Evolutionary conservation across 1,284 basidiomycete genomes (phyloP).

Genomic region (Leccinum angustisporum): DNA sequence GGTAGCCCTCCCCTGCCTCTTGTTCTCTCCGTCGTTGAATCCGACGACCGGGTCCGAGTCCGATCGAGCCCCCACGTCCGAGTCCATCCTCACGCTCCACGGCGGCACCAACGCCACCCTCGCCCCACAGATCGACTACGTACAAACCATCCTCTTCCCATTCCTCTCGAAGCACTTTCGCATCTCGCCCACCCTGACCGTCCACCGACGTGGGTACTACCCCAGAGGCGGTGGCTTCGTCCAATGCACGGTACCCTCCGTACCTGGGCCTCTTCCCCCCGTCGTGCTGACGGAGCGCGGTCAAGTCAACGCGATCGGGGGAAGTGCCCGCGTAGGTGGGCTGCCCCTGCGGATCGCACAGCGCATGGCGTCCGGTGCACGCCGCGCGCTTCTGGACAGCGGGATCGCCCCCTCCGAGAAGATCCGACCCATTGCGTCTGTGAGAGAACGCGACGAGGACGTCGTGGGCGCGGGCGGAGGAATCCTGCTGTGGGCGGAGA

Average conservation of each 20-base stretch:
- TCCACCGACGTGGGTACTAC: slow-evolving; percentile 61
- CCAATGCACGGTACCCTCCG: slow-evolving; percentile 42
- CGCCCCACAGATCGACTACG: slow-evolving; percentile 74
- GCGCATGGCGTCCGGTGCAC: slow-evolving; percentile 55
- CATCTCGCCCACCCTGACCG: slow-evolving; percentile 43
- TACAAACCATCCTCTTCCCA: slow-evolving; percentile 59
- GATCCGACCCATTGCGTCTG: slow-evolving; percentile 39
- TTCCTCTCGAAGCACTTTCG: slow-evolving; percentile 60
- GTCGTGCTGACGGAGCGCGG: slow-evolving; percentile 56
- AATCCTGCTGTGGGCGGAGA: slow-evolving; percentile 69
- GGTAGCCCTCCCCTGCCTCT: slow-evolving; percentile 63
- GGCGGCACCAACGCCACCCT: slow-evolving; percentile 70
- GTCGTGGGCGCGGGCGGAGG: slow-evolving; percentile 63
- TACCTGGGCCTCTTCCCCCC: slow-evolving; percentile 42
- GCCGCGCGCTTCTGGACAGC: slow-evolving; percentile 36
- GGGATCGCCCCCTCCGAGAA: slow-evolving; percentile 23
- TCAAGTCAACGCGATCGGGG: slow-evolving; percentile 46
- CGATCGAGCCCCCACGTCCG: slow-evolving; percentile 1
- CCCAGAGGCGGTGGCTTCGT: slow-evolving; percentile 70
- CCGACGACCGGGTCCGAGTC: neutral
- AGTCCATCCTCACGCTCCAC: slow-evolving; percentile 50
- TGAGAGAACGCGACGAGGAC: slow-evolving; percentile 47
- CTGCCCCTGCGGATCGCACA: slow-evolving; percentile 52
- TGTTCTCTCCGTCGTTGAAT: slow-evolving; percentile 46
- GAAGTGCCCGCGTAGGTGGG: slow-evolving; percentile 62